phyloP scores from a whole-genome alignment of 1,284 basidiomycete genomes.

The Cryptococcus neoformans region DNA sequence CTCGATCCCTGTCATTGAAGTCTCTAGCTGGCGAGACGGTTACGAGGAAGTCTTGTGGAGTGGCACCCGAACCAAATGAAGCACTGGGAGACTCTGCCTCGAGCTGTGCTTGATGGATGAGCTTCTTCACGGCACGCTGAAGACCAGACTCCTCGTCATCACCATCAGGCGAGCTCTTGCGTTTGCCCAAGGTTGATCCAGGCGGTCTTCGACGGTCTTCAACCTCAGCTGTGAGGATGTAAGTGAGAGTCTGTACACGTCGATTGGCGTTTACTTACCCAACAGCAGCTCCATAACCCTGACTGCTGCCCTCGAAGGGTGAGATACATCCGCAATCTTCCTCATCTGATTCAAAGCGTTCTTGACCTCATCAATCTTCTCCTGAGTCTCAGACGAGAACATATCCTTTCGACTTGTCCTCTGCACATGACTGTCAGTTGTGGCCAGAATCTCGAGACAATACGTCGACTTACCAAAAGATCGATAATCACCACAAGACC shows the following conservation, averaged over 20 bases:
- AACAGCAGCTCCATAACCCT: constrained; percentile 50
- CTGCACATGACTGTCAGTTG: constrained; percentile 6
- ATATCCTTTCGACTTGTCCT: constrained; percentile 39
- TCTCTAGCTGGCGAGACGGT: constrained; percentile 5
- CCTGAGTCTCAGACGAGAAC: constrained; percentile 39
- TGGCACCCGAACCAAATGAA: constrained; percentile 17
- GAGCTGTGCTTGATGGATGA: constrained; percentile 45
- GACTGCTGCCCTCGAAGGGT: constrained; percentile 47
- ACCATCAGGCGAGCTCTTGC: constrained; percentile 31
- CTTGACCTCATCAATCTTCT: constrained; percentile 46
- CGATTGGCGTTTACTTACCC: constrained; percentile 21
- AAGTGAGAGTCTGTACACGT: not conserved
- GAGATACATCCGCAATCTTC: constrained; percentile 44
- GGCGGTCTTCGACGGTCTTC: constrained; percentile 42
- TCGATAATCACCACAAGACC: constrained; percentile 50
- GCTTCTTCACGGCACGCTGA: constrained; percentile 49
- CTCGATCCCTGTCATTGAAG: constrained; percentile 9
- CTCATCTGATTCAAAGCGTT: constrained; percentile 44
- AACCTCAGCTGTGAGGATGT: constrained; percentile 35
- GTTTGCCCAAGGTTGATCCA: constrained; percentile 37
- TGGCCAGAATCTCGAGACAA: not conserved
- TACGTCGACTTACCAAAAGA: constrained; percentile 32
- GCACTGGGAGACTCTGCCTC: constrained; percentile 36
- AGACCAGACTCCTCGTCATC: constrained; percentile 44
- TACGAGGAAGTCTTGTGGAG: constrained; percentile 1